Conservation (phyloP, 169 alveolate genomes). For the Eimeria zaria region DNA sequence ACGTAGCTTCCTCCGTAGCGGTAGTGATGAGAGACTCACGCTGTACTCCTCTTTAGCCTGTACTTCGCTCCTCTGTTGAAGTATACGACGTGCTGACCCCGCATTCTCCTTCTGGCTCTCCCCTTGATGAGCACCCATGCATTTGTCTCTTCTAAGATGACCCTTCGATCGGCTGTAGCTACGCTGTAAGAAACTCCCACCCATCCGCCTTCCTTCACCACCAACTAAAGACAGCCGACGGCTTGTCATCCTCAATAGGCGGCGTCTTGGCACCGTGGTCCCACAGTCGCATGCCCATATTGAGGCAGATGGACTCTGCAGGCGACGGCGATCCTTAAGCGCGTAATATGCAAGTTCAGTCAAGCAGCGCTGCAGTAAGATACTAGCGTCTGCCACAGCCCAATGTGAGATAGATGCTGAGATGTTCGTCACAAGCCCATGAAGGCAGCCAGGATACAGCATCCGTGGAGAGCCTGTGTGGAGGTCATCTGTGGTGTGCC, state of each 20-base stretch:
- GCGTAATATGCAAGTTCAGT: constrained; percentile 22
- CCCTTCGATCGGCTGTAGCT: neutral
- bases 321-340: constrained; percentile 64
- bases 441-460: constrained; percentile 25
- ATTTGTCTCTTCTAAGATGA: constrained; percentile 24
- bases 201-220: constrained; percentile 30
- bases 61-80: constrained; percentile 7
- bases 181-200: constrained; percentile 10
- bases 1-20: constrained; percentile 41
- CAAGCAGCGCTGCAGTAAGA: constrained; percentile 50
- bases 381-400: constrained; percentile 61
- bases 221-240: constrained; percentile 31
- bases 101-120: neutral
- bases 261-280: neutral
- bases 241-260: neutral
- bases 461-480: neutral
- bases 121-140: neutral
- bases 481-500: neutral
- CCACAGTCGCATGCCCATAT: constrained; percentile 60
- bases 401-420: constrained; percentile 61
- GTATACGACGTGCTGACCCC: neutral
- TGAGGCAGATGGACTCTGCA: constrained; percentile 52
- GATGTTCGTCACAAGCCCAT: constrained; percentile 59
- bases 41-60: neutral
- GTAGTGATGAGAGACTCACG: constrained; percentile 46